Conservation (phyloP, 2,329 filamentous ascomycete genomes). For the Trichoderma simmonsii region DNA sequence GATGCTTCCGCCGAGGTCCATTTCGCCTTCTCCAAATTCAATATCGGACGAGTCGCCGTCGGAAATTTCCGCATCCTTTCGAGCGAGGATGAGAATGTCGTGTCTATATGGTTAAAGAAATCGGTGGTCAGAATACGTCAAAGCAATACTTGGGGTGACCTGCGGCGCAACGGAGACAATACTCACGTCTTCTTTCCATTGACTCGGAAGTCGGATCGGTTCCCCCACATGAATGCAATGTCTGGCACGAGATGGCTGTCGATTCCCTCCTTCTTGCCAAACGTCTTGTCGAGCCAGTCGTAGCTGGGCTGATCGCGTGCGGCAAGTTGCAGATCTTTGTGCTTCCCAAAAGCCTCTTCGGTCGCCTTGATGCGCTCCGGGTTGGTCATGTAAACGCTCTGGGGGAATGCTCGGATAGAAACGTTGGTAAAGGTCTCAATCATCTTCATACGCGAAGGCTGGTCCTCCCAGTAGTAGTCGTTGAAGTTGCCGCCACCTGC, state of each 20-base stretch:
- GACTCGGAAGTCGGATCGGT: slow-evolving; percentile 11
- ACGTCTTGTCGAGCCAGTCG: slow-evolving; percentile 6
- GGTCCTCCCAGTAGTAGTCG: slow-evolving; percentile 14
- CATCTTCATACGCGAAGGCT: slow-evolving; percentile 13
- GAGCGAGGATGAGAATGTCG: slow-evolving; percentile 9
- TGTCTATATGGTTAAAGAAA: not conserved
- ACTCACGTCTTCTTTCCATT: slow-evolving; percentile 6
- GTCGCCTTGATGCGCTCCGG: slow-evolving; percentile 10
- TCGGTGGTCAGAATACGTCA: not conserved
- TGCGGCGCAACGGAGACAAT: not conserved
- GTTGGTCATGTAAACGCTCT: slow-evolving; percentile 15
- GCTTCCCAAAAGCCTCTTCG: slow-evolving; percentile 11
- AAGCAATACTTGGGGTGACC: too few relatives aligned
- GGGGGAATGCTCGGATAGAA: slow-evolving; percentile 9
- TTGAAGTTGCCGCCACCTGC: slow-evolving; percentile 12
- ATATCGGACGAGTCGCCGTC: slow-evolving; percentile 3
- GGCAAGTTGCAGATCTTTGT: slow-evolving; percentile 9
- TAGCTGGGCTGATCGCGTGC: slow-evolving; percentile 10
- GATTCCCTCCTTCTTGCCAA: not conserved
- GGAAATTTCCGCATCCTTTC: slow-evolving; percentile 10
- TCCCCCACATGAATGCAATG: slow-evolving; percentile 15
- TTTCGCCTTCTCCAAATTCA: slow-evolving; percentile 6
- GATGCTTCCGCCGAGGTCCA: not conserved
- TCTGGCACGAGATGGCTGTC: slow-evolving; percentile 6
- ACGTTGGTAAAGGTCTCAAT: slow-evolving; percentile 12